These are phyloP conservation scores for Aechmea fasciata DNA, from an alignment of 176 grass and related monocot species.

Conservation along the genomic window DNA sequence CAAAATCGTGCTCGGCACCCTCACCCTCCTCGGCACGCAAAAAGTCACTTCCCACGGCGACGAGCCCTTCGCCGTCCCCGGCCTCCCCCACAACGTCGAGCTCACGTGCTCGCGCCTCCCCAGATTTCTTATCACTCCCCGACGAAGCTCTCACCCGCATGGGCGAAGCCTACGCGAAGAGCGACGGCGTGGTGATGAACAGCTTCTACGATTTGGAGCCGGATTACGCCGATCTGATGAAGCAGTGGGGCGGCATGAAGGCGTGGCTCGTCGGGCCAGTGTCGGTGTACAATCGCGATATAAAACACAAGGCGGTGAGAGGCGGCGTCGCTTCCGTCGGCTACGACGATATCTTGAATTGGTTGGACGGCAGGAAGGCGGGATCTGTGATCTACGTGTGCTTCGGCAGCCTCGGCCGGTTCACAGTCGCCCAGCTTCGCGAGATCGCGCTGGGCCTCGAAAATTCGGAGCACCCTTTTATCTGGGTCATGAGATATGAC, in stretches of 20 bases:
- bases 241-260: conserved; percentile 9
- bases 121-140: not conserved
- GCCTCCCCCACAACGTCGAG: conserved; percentile 41
- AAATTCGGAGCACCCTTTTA: conserved; percentile 27
- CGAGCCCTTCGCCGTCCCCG: conserved; percentile 8
- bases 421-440: conserved; percentile 17
- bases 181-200: conserved; percentile 44
- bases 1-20: not conserved
- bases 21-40: not conserved
- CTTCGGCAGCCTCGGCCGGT: conserved; percentile 38
- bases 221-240: conserved; percentile 30
- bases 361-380: conserved; percentile 27
- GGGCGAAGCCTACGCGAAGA: conserved; percentile 6
- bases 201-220: conserved; percentile 55
- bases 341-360: conserved; percentile 18
- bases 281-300: conserved; percentile 21
- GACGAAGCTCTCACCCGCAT: not conserved
- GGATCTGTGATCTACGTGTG: conserved; percentile 47
- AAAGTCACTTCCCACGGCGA: conserved; percentile 2
- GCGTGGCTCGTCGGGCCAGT: conserved; percentile 49
- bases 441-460: conserved; percentile 49
- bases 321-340: conserved; percentile 10
- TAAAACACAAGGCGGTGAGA: not conserved
- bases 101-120: conserved; percentile 24
- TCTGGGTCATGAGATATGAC: conserved; percentile 35